These are phyloP conservation scores for Penicillium psychrofluorescens DNA, from an alignment of 495 filamentous ascomycete genomes.

Conservation along the genomic window DNA sequence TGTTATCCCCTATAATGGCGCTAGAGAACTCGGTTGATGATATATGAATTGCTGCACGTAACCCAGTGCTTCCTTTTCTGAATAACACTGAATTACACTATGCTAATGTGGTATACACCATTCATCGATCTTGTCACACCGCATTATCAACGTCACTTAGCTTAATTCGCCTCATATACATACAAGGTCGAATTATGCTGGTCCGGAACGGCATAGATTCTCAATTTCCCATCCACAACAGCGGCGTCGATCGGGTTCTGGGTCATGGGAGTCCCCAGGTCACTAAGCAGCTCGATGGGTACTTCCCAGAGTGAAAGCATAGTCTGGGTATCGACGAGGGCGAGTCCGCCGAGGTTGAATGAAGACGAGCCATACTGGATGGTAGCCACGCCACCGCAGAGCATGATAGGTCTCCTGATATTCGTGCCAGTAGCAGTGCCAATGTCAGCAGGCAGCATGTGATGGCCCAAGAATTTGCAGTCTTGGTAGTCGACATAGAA, in stretches of 20 bases:
- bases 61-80: too few relatives aligned
- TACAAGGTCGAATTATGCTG: conserved; percentile 28
- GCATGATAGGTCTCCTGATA: conserved; percentile 17
- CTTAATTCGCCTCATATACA: conserved; percentile 20
- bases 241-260: conserved; percentile 30
- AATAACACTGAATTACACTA: too few relatives aligned
- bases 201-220: conserved; percentile 27
- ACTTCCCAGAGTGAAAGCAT: conserved; percentile 27
- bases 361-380: conserved; percentile 2
- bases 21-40: too few relatives aligned
- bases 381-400: conserved; percentile 27
- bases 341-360: conserved; percentile 25
- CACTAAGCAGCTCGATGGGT: conserved; percentile 25
- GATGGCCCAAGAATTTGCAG: conserved; percentile 32
- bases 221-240: conserved; percentile 25
- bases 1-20: too few relatives aligned
- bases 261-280: conserved; percentile 17
- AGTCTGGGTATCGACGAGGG: conserved; percentile 24
- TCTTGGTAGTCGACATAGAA: conserved; percentile 31
- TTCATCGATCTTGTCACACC: not conserved
- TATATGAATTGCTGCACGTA: too few relatives aligned
- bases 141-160: not conserved
- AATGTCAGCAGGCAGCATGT: conserved; percentile 4
- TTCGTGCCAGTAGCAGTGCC: not conserved
- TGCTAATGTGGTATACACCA: not conserved